Percentiles rank a stretch among this genome's conserved stretches.
These are phyloP conservation scores for Bipolaris oryzae DNA, from an alignment of 2,329 filamentous ascomycete species.

Conservation along the genomic window DNA sequence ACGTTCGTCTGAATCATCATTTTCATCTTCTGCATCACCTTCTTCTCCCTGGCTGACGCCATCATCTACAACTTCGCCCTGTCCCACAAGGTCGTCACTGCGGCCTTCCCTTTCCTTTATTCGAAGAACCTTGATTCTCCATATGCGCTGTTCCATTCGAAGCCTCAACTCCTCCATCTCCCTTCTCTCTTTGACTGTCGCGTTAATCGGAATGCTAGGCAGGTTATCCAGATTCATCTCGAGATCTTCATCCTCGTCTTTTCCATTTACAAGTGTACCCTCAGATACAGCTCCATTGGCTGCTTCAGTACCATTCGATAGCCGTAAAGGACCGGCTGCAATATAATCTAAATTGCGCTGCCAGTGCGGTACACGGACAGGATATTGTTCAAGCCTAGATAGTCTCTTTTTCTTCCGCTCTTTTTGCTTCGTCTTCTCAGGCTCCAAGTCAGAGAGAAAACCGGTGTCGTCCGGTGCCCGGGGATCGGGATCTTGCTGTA, in stretches of 20 bases:
- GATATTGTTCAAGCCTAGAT: conserved; percentile 1
- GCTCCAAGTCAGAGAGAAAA: conserved; percentile 11
- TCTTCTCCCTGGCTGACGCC: not conserved
- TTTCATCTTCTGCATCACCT: not conserved
- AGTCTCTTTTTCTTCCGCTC: conserved; percentile 5
- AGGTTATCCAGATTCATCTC: conserved; percentile 1
- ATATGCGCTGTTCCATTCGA: conserved; percentile 11
- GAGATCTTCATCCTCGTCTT: not conserved
- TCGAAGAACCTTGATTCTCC: conserved; percentile 8
- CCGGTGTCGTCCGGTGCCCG: conserved; percentile 10
- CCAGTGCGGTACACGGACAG: conserved; percentile 9
- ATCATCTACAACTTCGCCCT: not conserved
- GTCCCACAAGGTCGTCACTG: conserved; percentile 1
- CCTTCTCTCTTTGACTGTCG: conserved; percentile 4
- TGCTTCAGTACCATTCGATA: not conserved
- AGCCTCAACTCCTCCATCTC: conserved; percentile 11
- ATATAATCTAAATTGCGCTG: conserved; percentile 2
- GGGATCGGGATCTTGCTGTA: conserved; percentile 6
- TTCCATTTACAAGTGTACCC: not conserved
- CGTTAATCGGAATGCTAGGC: not conserved
- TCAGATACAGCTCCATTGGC: not conserved
- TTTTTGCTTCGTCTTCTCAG: not conserved
- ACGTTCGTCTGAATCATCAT: not conserved
- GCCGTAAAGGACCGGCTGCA: too few relatives aligned
- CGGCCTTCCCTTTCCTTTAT: conserved; percentile 4